These are phyloP conservation scores for Ascodesmis nigricans DNA, from an alignment of 495 filamentous ascomycete genomes.

Conservation along the genomic window DNA sequence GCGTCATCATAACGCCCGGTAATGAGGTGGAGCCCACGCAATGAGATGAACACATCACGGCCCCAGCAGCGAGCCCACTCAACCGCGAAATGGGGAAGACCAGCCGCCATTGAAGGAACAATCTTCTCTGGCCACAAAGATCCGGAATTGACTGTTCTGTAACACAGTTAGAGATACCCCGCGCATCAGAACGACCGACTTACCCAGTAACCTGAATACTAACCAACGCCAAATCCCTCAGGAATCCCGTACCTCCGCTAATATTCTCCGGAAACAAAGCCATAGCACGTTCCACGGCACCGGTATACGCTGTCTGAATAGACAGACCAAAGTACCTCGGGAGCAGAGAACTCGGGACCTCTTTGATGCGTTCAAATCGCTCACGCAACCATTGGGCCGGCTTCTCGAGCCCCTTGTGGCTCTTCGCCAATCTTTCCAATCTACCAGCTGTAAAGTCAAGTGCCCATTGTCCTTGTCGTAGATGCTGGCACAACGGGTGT, in stretches of 20 bases:
- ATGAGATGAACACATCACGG: slow-evolving; percentile 86
- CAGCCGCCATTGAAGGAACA: slow-evolving; percentile 76
- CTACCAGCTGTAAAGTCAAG: slow-evolving; percentile 67
- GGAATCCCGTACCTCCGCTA: slow-evolving; percentile 56
- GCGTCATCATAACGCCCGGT: slow-evolving; percentile 76
- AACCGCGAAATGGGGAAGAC: slow-evolving; percentile 80
- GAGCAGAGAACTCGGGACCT: slow-evolving; percentile 67
- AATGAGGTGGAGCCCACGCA: slow-evolving; percentile 70
- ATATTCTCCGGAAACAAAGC: slow-evolving; percentile 59
- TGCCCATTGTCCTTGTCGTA: slow-evolving; percentile 85
- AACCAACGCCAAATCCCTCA: slow-evolving; percentile 69
- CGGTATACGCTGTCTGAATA: slow-evolving; percentile 63
- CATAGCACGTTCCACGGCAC: slow-evolving; percentile 55
- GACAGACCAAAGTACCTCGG: slow-evolving; percentile 86
- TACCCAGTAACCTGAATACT: slow-evolving; percentile 67
- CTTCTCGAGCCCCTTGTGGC: slow-evolving; percentile 34
- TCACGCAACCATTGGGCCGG: slow-evolving; percentile 59
- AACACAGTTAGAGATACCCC: neutral
- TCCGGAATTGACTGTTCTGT: slow-evolving; percentile 36
- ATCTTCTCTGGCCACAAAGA: slow-evolving; percentile 70
- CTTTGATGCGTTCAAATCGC: slow-evolving; percentile 62
- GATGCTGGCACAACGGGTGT: slow-evolving; percentile 78
- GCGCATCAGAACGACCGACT: slow-evolving; percentile 1
- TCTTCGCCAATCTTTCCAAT: slow-evolving; percentile 46
- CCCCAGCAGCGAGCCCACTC: slow-evolving; percentile 97